Base-by-base conservation (phyloP, 176 grass and related monocot species). In the Aegilops tauschii region DNA sequence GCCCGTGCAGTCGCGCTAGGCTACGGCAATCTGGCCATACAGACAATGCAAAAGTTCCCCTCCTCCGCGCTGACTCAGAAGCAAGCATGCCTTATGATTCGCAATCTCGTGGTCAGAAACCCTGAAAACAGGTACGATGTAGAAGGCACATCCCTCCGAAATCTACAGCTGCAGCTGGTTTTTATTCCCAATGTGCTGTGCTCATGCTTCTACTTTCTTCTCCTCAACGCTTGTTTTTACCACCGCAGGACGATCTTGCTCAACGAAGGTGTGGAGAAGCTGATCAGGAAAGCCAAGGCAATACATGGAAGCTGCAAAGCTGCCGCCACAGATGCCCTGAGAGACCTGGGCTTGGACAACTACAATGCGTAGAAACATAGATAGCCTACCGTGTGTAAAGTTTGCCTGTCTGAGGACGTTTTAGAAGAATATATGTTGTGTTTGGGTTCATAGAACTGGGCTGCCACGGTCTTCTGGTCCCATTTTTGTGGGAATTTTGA, bases 51-150 rank as follows among this genome's bases (percentile, higher is more conserved):
- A 86, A 91, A 89, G 77, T 94, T 94, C 28, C 92, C 94, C 9
- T 77, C 86, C 75, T 92, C 94, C 12, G 54, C 73, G 42, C 90
- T 82, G 45, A 94, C 93, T 86, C 94, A 98, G 89, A 94, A 91
- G 85, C 93, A 98, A 93, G 87, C 90, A 32, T 98, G 97, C 17
- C 90, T 94, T 64, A 98, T 98, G 97, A 96, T 98, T 88, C 92
- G 94, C 18, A 98, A 98, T 87, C 94, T 98, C 59, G 93, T 96
- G 13, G 96, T 88, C 77, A 94, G 96, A 70, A 98, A 98, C 81
- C 88, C 90, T 69, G 92, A 96, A 82, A 96, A 98, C 84, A 94
- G 93, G 96, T 98, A 87, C 65, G 31, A 2, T 56, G 18, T 80
- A 49, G 28, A 73, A 70, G 61, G 5, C 50, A 18, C 50, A 17